Percentiles rank a stretch among this genome's conserved stretches.
Conservation (phyloP, 257 asterid species). For the Przewalskia tangutica region DNA sequence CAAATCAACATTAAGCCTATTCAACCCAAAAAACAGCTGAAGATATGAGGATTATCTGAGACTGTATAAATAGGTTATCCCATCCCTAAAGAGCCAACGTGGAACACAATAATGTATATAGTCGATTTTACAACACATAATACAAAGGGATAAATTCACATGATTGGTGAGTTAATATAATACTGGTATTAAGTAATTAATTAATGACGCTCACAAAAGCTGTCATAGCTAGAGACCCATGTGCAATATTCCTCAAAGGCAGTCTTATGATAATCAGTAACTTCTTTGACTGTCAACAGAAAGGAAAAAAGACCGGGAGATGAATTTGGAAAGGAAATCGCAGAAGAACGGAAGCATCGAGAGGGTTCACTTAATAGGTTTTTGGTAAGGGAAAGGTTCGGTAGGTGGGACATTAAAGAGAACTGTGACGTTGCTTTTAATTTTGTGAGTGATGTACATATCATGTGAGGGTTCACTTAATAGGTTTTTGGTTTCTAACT, state of each 20-base stretch:
- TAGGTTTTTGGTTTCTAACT: no score
- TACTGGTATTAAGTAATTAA: neutral
- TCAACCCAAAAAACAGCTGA: neutral
- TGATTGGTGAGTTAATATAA: neutral
- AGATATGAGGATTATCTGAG: fast-evolving
- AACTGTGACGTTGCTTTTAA: neutral
- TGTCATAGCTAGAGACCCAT: neutral
- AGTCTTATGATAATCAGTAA: constrained; percentile 1
- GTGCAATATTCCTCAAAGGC: constrained; percentile 9
- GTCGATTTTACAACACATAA: neutral
- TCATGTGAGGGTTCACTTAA: neutral
- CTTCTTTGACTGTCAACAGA: neutral
- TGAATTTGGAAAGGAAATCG: neutral
- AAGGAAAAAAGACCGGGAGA: neutral
- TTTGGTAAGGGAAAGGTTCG: neutral
- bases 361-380: no score
- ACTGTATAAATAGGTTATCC: neutral
- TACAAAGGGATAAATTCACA: neutral
- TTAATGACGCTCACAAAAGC: neutral
- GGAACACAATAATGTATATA: neutral
- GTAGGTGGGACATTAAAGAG: constrained; percentile 14
- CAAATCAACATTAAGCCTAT: no score
- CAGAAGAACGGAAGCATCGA: neutral
- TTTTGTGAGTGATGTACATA: constrained; percentile 8
- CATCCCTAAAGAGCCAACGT: neutral